A percentile compares a stretch with the other conserved stretches of the same genome.
phyloP scores from a whole-genome alignment of 2,329 filamentous ascomycete species.

The Alternaria tenuissima region DNA sequence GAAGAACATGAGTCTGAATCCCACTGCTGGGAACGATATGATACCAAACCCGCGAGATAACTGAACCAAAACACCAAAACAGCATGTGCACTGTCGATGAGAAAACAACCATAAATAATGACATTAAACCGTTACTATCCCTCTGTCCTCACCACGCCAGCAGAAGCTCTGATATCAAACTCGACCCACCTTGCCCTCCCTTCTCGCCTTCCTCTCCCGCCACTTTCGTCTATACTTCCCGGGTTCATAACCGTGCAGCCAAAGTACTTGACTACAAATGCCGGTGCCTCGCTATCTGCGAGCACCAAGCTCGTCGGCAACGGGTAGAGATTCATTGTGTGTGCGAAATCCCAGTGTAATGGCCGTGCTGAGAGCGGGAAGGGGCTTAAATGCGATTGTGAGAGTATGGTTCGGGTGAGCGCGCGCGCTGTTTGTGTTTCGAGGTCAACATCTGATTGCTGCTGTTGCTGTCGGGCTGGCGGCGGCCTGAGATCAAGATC shows the following conservation, averaged over 20 bases:
- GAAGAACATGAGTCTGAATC: no score
- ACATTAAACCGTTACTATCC: slow-evolving; percentile 19
- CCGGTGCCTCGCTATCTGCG: slow-evolving; percentile 79
- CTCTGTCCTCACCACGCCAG: slow-evolving; percentile 39
- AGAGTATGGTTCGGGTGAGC: slow-evolving; percentile 88
- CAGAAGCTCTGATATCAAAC: slow-evolving; percentile 63
- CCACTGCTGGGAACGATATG: not conserved
- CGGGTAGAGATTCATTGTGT: slow-evolving; percentile 82
- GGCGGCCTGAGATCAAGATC: slow-evolving; percentile 53
- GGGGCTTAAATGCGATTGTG: slow-evolving; percentile 87
- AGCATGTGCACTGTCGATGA: not conserved
- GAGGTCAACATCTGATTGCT: slow-evolving; percentile 33
- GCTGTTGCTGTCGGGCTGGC: slow-evolving; percentile 13
- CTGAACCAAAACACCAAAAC: not conserved
- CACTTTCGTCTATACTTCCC: slow-evolving; percentile 69
- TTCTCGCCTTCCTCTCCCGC: slow-evolving; percentile 70
- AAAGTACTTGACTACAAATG: slow-evolving; percentile 91
- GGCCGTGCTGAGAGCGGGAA: slow-evolving; percentile 83
- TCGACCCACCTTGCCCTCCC: slow-evolving; percentile 82
- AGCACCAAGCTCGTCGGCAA: slow-evolving; percentile 84
- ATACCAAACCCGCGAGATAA: not conserved
- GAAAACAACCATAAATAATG: not conserved
- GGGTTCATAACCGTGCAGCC: slow-evolving; percentile 97
- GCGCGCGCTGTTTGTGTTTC: slow-evolving; percentile 68
- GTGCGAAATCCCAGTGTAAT: slow-evolving; percentile 87